phyloP scores from a whole-genome alignment of 768 basidiomycete species.

The Lactarius evosmus region DNA sequence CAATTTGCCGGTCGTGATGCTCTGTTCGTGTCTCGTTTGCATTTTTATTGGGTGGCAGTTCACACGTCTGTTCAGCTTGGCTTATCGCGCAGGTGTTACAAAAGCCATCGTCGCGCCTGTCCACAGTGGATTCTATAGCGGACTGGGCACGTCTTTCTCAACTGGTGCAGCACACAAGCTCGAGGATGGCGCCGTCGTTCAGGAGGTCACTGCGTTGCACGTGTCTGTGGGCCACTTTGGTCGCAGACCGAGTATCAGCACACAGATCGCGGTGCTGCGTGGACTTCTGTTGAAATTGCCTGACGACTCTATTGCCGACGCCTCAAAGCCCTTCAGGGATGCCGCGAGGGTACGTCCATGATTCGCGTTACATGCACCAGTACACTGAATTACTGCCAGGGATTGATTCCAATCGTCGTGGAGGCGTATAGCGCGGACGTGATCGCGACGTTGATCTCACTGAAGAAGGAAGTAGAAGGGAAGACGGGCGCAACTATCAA shows the following conservation, averaged over 20 bases:
- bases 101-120: slow-evolving; percentile 60
- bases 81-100: slow-evolving; percentile 74
- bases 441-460: slow-evolving; percentile 59
- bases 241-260: slow-evolving; percentile 53
- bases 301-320: slow-evolving; percentile 37
- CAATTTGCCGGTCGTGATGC: slow-evolving; percentile 60
- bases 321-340: slow-evolving; percentile 42
- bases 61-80: slow-evolving; percentile 45
- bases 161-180: slow-evolving; percentile 58
- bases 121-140: slow-evolving; percentile 53
- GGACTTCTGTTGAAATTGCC: slow-evolving; percentile 41
- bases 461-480: slow-evolving; percentile 61
- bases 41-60: slow-evolving; percentile 3
- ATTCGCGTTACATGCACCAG: background rate
- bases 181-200: slow-evolving; percentile 59
- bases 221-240: slow-evolving; percentile 50
- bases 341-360: slow-evolving; percentile 42
- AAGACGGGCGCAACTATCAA: slow-evolving; percentile 41
- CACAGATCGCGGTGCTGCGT: slow-evolving; percentile 62
- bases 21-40: slow-evolving; percentile 39
- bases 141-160: slow-evolving; percentile 60
- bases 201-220: slow-evolving; percentile 64
- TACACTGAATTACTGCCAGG: slow-evolving; percentile 35
- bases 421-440: slow-evolving; percentile 62
- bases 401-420: slow-evolving; percentile 58